phyloP scores from a whole-genome alignment of 106 monocot species.

The Apostasia ramifera region DNA sequence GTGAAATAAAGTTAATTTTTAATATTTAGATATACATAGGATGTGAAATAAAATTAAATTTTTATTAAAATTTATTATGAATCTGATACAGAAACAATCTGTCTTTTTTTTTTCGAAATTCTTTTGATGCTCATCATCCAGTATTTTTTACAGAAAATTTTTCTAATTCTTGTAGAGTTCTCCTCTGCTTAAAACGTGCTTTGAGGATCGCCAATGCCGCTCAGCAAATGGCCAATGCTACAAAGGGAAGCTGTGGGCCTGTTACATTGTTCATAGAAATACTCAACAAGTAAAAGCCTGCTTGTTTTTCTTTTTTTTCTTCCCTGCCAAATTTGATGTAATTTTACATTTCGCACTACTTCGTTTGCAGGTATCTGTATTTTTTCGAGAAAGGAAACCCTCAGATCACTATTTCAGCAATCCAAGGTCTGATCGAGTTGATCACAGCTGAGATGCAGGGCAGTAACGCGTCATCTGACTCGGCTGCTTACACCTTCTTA shows the following conservation, averaged over 20 bases:
- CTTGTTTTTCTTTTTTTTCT: too few relatives aligned
- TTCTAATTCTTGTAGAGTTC: constrained; percentile 41
- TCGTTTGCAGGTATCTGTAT: constrained; percentile 69
- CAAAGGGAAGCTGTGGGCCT: constrained; percentile 65
- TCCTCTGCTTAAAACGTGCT: constrained; percentile 92
- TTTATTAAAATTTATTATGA: too few relatives aligned
- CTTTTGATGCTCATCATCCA: too few relatives aligned
- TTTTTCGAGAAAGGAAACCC: constrained; percentile 97
- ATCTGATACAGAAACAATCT: too few relatives aligned
- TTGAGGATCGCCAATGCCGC: constrained; percentile 94
- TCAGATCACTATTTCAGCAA: constrained; percentile 66
- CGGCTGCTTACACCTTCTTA: constrained; percentile 74
- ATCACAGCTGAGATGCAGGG: constrained; percentile 86
- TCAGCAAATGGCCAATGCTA: constrained; percentile 85
- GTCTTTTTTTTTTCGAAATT: too few relatives aligned
- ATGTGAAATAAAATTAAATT: too few relatives aligned
- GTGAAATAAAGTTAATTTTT: too few relatives aligned
- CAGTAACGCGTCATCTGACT: constrained; percentile 41
- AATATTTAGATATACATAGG: too few relatives aligned
- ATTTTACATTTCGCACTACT: too few relatives aligned
- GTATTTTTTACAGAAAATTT: too few relatives aligned
- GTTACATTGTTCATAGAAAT: constrained; percentile 79
- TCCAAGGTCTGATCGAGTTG: constrained; percentile 75
- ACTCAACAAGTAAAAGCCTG: constrained; percentile 77
- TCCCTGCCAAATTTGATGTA: too few relatives aligned